These are phyloP conservation scores for Colletotrichum liriopes DNA, from an alignment of 2,329 filamentous ascomycete genomes.

Conservation along the genomic window DNA sequence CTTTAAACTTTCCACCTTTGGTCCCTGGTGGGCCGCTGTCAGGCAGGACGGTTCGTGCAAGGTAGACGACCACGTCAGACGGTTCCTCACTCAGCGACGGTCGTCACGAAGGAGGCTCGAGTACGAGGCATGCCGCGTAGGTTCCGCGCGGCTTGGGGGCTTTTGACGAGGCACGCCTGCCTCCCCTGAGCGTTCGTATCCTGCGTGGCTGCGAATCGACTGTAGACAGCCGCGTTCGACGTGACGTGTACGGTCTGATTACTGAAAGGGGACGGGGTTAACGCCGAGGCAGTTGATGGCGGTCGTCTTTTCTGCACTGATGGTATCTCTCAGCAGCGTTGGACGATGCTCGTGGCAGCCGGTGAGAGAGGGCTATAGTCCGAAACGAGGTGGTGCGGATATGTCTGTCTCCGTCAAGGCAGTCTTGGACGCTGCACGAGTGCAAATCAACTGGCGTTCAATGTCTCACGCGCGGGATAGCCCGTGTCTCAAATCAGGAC, in stretches of 20 bases:
- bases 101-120: background rate
- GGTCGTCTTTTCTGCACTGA: background rate
- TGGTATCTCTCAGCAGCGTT: background rate
- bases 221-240: background rate
- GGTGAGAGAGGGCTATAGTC: background rate
- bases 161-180: background rate
- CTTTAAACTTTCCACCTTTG: background rate
- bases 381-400: background rate
- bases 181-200: no score
- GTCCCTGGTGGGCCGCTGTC: background rate
- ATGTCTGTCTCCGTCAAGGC: background rate
- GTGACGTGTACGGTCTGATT: background rate
- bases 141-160: background rate
- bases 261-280: no score
- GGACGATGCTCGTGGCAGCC: background rate
- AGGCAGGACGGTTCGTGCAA: background rate
- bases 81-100: background rate
- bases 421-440: background rate
- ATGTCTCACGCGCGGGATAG: background rate
- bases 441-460: background rate
- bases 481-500: conserved; percentile 4
- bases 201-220: background rate
- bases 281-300: background rate
- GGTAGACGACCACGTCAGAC: background rate
- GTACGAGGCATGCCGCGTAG: background rate